Base-by-base conservation (phyloP, 768 basidiomycete species). In the Pulveroboletus sp. region DNA sequence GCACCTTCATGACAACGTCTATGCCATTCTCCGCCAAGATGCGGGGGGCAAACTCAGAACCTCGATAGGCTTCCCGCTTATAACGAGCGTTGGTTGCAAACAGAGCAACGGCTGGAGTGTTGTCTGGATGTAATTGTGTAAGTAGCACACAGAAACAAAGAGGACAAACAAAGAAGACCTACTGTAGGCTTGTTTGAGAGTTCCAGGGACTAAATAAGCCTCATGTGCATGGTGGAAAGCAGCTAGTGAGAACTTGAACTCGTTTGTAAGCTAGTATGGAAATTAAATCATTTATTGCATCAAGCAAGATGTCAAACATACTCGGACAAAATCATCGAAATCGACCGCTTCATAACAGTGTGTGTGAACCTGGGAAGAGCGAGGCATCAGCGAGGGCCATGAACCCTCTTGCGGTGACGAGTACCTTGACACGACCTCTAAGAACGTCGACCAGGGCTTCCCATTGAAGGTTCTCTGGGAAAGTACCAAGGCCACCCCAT, bases 221-320 rank as follows among this genome's bases (percentile, higher is more conserved):
- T 95, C 92, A 47, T 90, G 84, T 8, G 92, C 93, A 61, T 90
- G 86, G 60, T 93, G 90, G 62, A 93, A 83, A 6, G 89, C 85
- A 6, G 86, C 80, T 27, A 93, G 75, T 2, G 82, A 77, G 62
- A 92, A 93, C 58, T 90, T 71, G 74, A 94, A 97, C 68, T 96
- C 93, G 63, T 95, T 89, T 32, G 89, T 83, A 43, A 96, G 75
- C 81, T 93, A n/a, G 27, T 8, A 39, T 27, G 35, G 7, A 32
- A 44, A 42, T 52, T 48, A 32, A 43, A n/a, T 52, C 30, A 42
- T 46, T 24, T 49, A n/a, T 11, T 33, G n/a, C 6, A 32, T 43
- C 32, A 36, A 46, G 39, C 17, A 12, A 10, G 28, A 28, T n/a
- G 7, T 43, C 21, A 18, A 39, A 69, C 80, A 57, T 64, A 85